Evolutionary conservation across 345 rosid genomes (phyloP), one percentile per base, ranked within the genome.

Genomic region (Fremontodendron californicum): DNA sequence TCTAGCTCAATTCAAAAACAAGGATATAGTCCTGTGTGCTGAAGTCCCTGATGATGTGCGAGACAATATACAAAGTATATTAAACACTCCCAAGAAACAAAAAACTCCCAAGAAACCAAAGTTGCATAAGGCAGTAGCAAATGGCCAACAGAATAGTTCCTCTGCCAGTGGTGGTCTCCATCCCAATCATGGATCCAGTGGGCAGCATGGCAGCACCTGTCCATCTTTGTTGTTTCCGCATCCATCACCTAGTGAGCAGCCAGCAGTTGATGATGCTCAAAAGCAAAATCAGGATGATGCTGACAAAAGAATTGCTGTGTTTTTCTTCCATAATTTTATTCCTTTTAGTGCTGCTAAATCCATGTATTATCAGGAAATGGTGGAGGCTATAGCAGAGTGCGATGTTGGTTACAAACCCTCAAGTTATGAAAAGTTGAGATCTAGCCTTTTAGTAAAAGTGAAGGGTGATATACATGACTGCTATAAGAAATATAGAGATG

Each of bases 21-120:
- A 61, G 25, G 65, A 61, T 74, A 86, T 89, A 16, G 82, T 86
- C 31, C 90, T 87, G n/a, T 86, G 90, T 60, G 33, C 84, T 52
- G 81, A 87, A 78, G 93, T 88, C 74, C 87, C 89, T 10, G 79
- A 67, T 74, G 81, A 84, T 21, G 86, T 87, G 45, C 78, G 90
- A 37, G 78, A 85, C 62, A 85, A 76, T 66, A 90, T 90, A 63
- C 81, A 68, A 74, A 81, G 83, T 51, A 79, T 88, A 58, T 25
- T 86, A 33, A 87, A 76, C 84, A 82, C 83, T 55, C 89, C 88
- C 58, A 87, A 84, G 83, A 87, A 85, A 62, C 86, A 73, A 31
- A 88, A 84, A 81, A 75, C 79, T 74, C 76, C 84, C 39, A 87
- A 83, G 81, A 90, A 77, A 75, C 76, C 52, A 4, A 90, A 83